These are phyloP conservation scores for Penicillium sp. DNA, from an alignment of 2,329 filamentous ascomycete species.

Conservation along the genomic window DNA sequence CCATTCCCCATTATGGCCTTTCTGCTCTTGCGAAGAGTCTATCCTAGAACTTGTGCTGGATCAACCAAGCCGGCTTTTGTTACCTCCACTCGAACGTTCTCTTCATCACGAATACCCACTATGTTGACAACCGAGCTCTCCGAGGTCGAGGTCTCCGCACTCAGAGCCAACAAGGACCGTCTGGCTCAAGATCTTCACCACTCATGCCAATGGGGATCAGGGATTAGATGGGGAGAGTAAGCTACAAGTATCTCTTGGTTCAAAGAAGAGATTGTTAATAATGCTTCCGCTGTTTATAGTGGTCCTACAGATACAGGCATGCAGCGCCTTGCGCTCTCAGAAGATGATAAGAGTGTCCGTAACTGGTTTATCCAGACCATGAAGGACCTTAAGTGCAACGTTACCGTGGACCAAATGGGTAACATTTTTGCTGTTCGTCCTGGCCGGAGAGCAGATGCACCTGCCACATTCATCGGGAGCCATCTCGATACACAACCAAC, in stretches of 20 bases:
- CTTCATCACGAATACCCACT: conserved; percentile 16
- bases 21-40: not conserved
- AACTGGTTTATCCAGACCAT: conserved; percentile 71
- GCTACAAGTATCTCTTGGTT: conserved; percentile 28
- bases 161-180: conserved; percentile 58
- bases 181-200: conserved; percentile 62
- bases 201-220: conserved; percentile 64
- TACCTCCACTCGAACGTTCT: conserved; percentile 4
- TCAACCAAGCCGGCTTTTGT: not conserved
- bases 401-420: conserved; percentile 70
- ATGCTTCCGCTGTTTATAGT: conserved; percentile 20
- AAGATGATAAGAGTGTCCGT: conserved; percentile 66
- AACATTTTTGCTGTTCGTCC: conserved; percentile 73
- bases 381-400: conserved; percentile 60
- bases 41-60: not conserved
- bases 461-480: conserved; percentile 66
- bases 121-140: conserved; percentile 46
- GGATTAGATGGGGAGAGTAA: conserved; percentile 65
- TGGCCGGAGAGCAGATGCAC: conserved; percentile 55
- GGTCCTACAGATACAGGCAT: conserved; percentile 66
- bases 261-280: not conserved
- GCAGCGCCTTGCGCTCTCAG: conserved; percentile 67
- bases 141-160: conserved; percentile 48
- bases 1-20: not conserved
- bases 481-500: conserved; percentile 64